Evolutionary conservation across 129 eudicot species (phyloP), one percentile per base, ranked within the genome.

Genomic region (Pittosporum tobira): DNA sequence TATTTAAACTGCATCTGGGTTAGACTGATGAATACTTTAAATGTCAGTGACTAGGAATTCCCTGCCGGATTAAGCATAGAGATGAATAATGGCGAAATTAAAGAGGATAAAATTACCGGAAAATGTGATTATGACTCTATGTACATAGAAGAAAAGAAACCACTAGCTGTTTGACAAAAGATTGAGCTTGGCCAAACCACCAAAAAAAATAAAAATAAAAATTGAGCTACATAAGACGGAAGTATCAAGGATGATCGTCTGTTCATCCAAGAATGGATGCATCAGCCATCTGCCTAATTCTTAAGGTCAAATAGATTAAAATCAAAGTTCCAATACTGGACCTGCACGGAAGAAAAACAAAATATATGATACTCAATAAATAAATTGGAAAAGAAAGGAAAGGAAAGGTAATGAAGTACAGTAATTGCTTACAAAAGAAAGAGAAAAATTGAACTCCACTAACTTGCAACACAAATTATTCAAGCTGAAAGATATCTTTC

Each of bases 261-360:
- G 30, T 51, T 63, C 65, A 77, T 2, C 73, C 62, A 61, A 64
- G 78, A 56, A 68, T 30, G 28, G 75, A 65, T 19, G 70, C 78
- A 14, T 79, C 85, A 7, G 73, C 52, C 12, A 79, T 75, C 57
- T 81, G 88, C 55, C 85, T 73, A 51, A 84, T 85, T 71, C 91
- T 76, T 57, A 88, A 65, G 10, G 97, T 84, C 78, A 84, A 48
- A 61, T 73, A 81, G 51, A 88, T 88, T 31, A 88, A 59, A 63
- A 88, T 80, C 38, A 88, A 47, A 20, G 97, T 88, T 75, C 97
- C 97, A 76, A 82, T 48, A 67, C 84, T 81, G 13, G 97, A 88
- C 91, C 97, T 88, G 85, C 11, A 71, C 71, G 37, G 25, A 28
- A 34, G 66, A 47, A n/a, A n/a, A n/a, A n/a, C n/a, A n/a, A n/a